Conservation (phyloP, 2,329 filamentous ascomycete genomes). For the Botrytis porri region DNA sequence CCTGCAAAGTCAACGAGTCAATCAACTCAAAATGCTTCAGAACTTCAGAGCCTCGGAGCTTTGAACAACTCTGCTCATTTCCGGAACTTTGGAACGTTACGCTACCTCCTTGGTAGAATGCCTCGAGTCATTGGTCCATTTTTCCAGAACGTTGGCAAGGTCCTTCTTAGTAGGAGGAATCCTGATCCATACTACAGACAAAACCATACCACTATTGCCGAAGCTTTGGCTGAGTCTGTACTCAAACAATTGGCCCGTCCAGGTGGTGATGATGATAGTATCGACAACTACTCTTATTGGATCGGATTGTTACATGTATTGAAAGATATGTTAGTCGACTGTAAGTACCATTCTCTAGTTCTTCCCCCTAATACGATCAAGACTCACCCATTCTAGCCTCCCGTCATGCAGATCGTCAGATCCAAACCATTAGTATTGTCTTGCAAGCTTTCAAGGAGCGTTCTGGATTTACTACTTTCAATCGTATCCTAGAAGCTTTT, state of each 20-base stretch:
- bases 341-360: conserved; percentile 33
- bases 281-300: conserved; percentile 74
- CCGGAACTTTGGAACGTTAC: conserved; percentile 76
- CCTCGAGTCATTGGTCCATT: conserved; percentile 79
- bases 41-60: conserved; percentile 69
- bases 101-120: conserved; percentile 73
- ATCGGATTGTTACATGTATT: conserved; percentile 76
- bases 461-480: conserved; percentile 71
- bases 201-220: conserved; percentile 54
- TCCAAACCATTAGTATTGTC: conserved; percentile 68
- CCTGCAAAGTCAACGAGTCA: background rate
- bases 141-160: conserved; percentile 80
- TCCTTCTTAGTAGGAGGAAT: conserved; percentile 71
- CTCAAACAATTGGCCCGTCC: conserved; percentile 59
- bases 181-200: conserved; percentile 58
- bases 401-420: conserved; percentile 36
- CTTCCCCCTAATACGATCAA: conserved; percentile 14
- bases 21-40: conserved; percentile 12
- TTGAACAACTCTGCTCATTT: conserved; percentile 44
- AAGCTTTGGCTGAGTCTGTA: conserved; percentile 68
- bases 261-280: conserved; percentile 45
- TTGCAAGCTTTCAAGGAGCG: conserved; percentile 83
- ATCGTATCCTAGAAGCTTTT: conserved; percentile 69
- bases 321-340: conserved; percentile 75
- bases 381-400: conserved; percentile 20